Base-by-base conservation (phyloP, 768 basidiomycete species). In the Albatrellus ellisii region DNA sequence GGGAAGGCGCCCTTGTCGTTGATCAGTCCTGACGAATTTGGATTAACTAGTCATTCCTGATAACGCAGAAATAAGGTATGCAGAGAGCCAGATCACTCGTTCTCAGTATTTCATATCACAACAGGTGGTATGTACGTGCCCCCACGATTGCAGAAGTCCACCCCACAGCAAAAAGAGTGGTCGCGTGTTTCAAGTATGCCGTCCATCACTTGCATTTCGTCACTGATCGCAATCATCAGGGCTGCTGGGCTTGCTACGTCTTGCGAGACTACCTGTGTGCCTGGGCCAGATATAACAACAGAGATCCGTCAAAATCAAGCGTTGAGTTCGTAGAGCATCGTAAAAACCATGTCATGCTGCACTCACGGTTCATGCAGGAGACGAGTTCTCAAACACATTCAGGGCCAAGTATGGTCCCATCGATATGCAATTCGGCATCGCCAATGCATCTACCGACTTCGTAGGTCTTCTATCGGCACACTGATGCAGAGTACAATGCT, bases 401-500 rank as follows among this genome's bases (percentile, higher is more conserved):
- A 59, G 67, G 14, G 75, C 71, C 46, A 73, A 73, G 42, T 80
- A 76, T 44, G 81, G 79, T 0, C 59, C 59, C 2, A 65, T 80
- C 42, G 76, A 80, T 54, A 72, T 76, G 52, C 69, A 72, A 46
- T 77, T 73, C 68, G 77, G 83, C 33, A 80, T 80, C 50, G 60
- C 63, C 4, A 68, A 68, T 34, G 85, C 82, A 10, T 88, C 83
- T 4, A 88, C 86, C 2, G 86, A 88, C 55, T 88, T 89, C 48
- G 86, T 86, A 51, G 63, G 80, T 62, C 5, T 12, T 18, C 6
- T 36, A 26, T 28, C 22, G 27, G 28, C 38, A n/a, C n/a, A n/a
- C 24, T 6, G 15, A n/a, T 43, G 9, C 28, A 2, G 18, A 22
- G 26, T 26, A 4, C 26, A 15, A 17, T 39, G 27, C 47, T 15